Base-by-base conservation (phyloP, 1,284 basidiomycete species). In the Puccinia hordei region DNA sequence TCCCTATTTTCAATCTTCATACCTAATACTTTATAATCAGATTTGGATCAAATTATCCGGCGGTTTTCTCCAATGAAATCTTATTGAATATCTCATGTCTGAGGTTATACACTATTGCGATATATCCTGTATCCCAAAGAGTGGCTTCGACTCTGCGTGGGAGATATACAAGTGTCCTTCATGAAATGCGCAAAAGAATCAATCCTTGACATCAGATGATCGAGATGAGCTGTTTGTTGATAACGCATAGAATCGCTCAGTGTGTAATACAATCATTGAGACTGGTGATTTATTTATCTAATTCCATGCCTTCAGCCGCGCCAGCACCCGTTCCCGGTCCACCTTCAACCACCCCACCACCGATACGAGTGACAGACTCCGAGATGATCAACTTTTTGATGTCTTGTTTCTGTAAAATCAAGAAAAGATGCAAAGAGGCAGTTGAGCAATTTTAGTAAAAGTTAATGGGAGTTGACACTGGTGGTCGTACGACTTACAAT, bases 211-310 rank as follows among this genome's bases (percentile, higher is more conserved):
- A 68, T 85, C 85, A 71, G 86, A 87, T 80, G 82, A 83, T 83
- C 84, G 80, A 77, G 84, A 89, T 51, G 88, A 90, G 4, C 89
- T 89, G 0, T 89, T 90, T 3, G 90, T 87, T 80, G 87, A 87
- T 46, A 87, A 87, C 65, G 87, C 86, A 81, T 85, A 87, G 55
- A 85, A 87, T 81, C 87, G 85, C 78, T 82, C 82, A 72, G 66
- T n/a, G 66, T 33, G 30, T 72, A 17, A 72, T 72, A 72, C 69
- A 72, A 72, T 33, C 5, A 13, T 35, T 74, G 38, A 38, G 17
- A 76, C 61, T 27, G 24, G 15, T 65, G 4, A 12, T 69, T 79
- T 46, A 79, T 71, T 72, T 79, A 19, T 79, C 77, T 24, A 79
- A 35, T 35, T 79, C 77, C 77, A 79, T 79, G 53, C 57, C 65